Evolutionary conservation across 192 early-diverging fungal genomes (phyloP).

Genomic region (Backusella circina): DNA sequence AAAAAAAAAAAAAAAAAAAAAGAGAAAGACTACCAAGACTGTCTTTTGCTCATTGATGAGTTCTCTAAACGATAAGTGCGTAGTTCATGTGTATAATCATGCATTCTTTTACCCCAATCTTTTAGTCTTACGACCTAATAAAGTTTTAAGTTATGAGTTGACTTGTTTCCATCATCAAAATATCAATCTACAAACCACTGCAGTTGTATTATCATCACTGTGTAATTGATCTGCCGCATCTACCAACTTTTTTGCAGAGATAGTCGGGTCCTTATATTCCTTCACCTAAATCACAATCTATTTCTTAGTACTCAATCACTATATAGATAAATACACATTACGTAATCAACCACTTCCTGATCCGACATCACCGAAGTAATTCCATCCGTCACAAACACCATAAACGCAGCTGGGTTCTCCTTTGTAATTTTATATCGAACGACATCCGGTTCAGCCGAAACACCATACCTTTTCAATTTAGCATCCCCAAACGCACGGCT

Average conservation of each 20-base stretch:
- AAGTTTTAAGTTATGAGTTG: background rate
- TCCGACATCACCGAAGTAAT: slow-evolving; percentile 67
- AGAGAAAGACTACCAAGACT: slow-evolving; percentile 25
- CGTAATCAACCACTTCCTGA: slow-evolving; percentile 65
- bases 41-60: slow-evolving; percentile 31
- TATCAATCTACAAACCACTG: slow-evolving; percentile 38
- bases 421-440: slow-evolving; percentile 47
- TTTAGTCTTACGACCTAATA: slow-evolving; percentile 62
- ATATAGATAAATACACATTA: background rate
- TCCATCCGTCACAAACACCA: slow-evolving; percentile 70
- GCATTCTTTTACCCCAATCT: slow-evolving; percentile 64
- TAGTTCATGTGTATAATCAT: slow-evolving; percentile 62
- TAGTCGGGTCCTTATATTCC: slow-evolving; percentile 50
- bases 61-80: slow-evolving; percentile 57
- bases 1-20: background rate
- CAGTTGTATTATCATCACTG: slow-evolving; percentile 69
- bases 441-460: slow-evolving; percentile 69
- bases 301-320: background rate
- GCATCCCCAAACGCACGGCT: slow-evolving; percentile 71
- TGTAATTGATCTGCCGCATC: slow-evolving; percentile 62
- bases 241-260: slow-evolving; percentile 54
- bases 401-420: slow-evolving; percentile 59
- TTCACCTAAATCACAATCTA: slow-evolving; percentile 38
- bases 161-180: background rate
- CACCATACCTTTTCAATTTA: slow-evolving; percentile 65